Evolutionary conservation across 495 filamentous ascomycete genomes (phyloP).

Genomic region (Oidiodendron maius): DNA sequence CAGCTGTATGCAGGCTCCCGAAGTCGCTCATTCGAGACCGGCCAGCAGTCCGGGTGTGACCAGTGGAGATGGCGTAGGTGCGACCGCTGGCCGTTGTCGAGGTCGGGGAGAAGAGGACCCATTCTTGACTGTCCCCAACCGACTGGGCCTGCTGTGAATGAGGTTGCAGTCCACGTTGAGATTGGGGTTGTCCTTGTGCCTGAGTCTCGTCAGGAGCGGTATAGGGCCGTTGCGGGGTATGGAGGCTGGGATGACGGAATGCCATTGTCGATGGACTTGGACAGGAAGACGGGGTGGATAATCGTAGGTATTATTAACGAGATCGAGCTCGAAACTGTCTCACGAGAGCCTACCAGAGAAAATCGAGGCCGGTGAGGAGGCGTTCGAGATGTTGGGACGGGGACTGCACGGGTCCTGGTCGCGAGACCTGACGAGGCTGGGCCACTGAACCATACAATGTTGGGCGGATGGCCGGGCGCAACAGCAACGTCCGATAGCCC

Average conservation of each 20-base stretch:
- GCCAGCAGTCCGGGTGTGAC: constrained; percentile 65
- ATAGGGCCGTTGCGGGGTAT: background rate
- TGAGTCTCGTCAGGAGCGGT: background rate
- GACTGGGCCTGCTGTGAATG: constrained; percentile 24
- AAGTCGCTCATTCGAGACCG: constrained; percentile 77
- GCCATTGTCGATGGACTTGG: background rate
- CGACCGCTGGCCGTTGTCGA: constrained; percentile 55
- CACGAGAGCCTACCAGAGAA: no score
- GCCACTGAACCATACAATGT: no score
- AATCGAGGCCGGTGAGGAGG: no score
- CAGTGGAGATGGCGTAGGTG: constrained; percentile 67
- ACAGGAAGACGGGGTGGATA: no score
- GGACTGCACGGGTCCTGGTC: background rate
- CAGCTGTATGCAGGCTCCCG: constrained; percentile 69
- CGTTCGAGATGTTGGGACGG: no score
- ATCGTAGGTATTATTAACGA: no score
- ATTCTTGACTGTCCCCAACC: constrained; percentile 76
- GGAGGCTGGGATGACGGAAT: background rate
- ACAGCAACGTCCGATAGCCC: no score
- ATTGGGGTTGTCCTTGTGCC: background rate
- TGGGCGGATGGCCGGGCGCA: no score
- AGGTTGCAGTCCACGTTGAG: constrained; percentile 19
- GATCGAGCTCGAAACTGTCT: no score
- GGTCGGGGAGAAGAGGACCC: constrained; percentile 88
- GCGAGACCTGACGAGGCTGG: no score